A percentile compares a stretch with the other conserved stretches of the same genome.
Conservation (phyloP, 2,329 filamentous ascomycete genomes). For the Chaetomiaceae sp. region DNA sequence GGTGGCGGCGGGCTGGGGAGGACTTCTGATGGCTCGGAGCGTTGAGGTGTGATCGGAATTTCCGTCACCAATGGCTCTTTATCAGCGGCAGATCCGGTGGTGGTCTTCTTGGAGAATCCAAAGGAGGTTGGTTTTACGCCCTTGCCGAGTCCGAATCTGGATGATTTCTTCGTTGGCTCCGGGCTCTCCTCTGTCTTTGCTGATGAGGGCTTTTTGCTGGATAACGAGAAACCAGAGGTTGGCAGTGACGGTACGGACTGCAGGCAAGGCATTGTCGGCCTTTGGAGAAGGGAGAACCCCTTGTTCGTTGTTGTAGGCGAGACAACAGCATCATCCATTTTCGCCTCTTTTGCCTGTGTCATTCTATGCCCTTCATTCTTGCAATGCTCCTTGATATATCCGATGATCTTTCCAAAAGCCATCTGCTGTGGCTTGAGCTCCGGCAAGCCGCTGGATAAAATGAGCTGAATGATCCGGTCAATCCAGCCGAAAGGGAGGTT, state of each 20-base stretch:
- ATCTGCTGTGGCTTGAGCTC: constrained; percentile 22
- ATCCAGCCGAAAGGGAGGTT: constrained; percentile 28
- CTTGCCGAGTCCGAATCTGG: not conserved
- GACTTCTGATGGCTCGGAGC: not conserved
- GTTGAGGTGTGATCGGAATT: not conserved
- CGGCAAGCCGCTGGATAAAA: constrained; percentile 21
- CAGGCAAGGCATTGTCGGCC: not conserved
- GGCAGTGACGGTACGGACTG: constrained; percentile 7
- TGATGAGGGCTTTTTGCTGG: not conserved
- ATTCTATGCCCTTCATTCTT: not conserved
- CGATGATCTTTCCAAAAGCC: constrained; percentile 27
- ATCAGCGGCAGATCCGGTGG: too few species aligned
- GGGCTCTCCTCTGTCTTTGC: not conserved
- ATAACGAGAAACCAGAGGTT: not conserved
- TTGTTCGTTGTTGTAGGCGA: not conserved
- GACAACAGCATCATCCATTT: not conserved
- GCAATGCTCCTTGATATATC: constrained; percentile 24
- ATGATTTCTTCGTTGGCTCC: not conserved
- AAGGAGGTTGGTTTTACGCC: not conserved
- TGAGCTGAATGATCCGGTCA: constrained; percentile 24
- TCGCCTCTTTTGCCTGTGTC: not conserved
- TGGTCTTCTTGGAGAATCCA: not conserved
- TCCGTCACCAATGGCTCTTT: not conserved
- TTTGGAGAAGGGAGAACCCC: constrained; percentile 1
- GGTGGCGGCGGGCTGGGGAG: not conserved